phyloP scores from a whole-genome alignment of 257 asterid genomes.

The Coffea eugenioides region DNA sequence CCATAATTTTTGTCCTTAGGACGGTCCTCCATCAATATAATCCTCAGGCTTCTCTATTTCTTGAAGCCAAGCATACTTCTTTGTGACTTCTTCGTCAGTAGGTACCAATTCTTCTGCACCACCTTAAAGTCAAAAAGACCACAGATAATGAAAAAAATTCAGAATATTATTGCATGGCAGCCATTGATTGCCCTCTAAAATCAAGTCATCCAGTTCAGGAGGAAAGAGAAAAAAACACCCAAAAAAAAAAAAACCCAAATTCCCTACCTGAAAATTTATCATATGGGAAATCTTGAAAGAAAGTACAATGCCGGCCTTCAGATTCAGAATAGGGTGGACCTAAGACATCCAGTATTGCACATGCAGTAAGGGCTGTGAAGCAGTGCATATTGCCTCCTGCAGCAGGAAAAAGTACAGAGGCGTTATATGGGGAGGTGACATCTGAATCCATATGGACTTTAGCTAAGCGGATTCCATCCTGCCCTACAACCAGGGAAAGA shows the following conservation, averaged over 20 bases:
- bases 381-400: conserved; percentile 39
- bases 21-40: conserved; percentile 17
- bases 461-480: conserved; percentile 14
- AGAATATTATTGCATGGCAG: too few species aligned
- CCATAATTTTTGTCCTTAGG: conserved; percentile 11
- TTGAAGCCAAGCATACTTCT: conserved; percentile 28
- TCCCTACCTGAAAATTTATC: conserved; percentile 16
- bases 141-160: too few species aligned
- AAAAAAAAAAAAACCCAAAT: not conserved
- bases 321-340: conserved; percentile 34
- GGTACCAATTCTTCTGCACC: not conserved
- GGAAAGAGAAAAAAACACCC: too few species aligned
- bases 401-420: conserved; percentile 33
- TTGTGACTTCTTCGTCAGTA: conserved; percentile 11
- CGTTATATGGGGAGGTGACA: conserved; percentile 21
- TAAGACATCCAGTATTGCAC: conserved; percentile 35
- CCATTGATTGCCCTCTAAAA: too few species aligned
- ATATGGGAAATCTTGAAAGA: conserved; percentile 21
- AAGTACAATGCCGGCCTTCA: conserved; percentile 30
- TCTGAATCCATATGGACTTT: conserved; percentile 21
- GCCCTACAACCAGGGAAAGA: not conserved
- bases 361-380: conserved; percentile 33
- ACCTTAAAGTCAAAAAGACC: conserved; percentile 3
- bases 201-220: too few species aligned
- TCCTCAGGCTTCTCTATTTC: conserved; percentile 26